Evolutionary conservation across 2,329 filamentous ascomycete genomes (phyloP).

Genomic region (Corynespora cassiicola): DNA sequence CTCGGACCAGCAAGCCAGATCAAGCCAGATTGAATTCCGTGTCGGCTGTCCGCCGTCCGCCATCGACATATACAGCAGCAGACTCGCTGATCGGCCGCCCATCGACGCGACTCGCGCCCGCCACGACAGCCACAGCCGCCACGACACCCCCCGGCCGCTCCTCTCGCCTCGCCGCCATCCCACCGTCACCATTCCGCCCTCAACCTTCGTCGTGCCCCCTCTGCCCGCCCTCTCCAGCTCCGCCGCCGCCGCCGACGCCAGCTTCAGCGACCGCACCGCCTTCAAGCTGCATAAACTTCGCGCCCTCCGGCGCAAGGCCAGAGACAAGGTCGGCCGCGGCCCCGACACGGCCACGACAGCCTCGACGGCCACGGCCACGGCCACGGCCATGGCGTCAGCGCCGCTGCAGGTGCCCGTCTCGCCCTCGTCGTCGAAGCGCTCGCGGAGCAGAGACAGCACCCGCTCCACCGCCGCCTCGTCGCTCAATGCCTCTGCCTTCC

Average conservation of each 20-base stretch:
- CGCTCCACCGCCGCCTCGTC: conserved; percentile 35
- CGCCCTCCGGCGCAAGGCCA: conserved; percentile 48
- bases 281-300: conserved; percentile 49
- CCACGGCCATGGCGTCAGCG: conserved; percentile 29
- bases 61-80: conserved; percentile 1
- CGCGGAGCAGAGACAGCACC: conserved; percentile 46
- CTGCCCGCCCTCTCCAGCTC: conserved; percentile 15
- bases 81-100: conserved; percentile 1
- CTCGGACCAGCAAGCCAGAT: no score
- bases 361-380: no score
- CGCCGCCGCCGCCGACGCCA: conserved; percentile 14
- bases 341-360: no score
- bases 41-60: no score
- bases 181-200: conserved; percentile 24
- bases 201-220: conserved; percentile 23
- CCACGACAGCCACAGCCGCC: background rate
- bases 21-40: no score
- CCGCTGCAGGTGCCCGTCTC: conserved; percentile 38
- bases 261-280: conserved; percentile 30
- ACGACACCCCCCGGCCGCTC: conserved; percentile 6
- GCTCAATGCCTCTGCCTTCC: conserved; percentile 29
- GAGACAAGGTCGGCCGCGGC: conserved; percentile 37
- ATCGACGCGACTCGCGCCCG: background rate
- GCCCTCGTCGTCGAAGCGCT: conserved; percentile 47
- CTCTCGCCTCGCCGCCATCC: conserved; percentile 9